Base-by-base conservation (phyloP, 306 rosid genomes). In the Prunus kanzakura region DNA sequence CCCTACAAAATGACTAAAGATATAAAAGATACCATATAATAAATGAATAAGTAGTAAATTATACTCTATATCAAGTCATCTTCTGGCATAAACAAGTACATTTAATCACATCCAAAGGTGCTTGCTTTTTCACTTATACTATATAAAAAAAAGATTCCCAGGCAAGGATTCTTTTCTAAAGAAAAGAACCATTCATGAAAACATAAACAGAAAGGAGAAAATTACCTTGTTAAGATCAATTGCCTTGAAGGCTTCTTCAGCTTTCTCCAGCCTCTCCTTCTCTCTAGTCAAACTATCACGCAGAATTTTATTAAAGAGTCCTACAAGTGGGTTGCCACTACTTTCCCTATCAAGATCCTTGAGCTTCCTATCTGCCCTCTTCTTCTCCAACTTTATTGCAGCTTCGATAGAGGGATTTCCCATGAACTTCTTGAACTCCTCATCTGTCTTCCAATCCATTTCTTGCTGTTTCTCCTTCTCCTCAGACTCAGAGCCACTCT, bases 361-460 rank as follows among this genome's bases (percentile, higher is more conserved):
- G 46, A 93, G 91, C 85, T 93, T 91, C 74, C 91, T 87, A 73
- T 90, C 97, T 30, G 97, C 85, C 43, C 93, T 90, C 79, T 93
- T 91, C 87, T 91, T 93, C 86, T 93, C 98, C 79, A 93, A 86
- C 87, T 90, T 93, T 35, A 93, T 90, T 14, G 98, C 97, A 0
- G 97, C 97, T 85, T 93, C 96, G 22, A 93, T 86, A 0, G 98
- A 91, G 57, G 93, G 98, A 63, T 85, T 91, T 1, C 96, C 94
- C 93, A 90, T 90, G 76, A 93, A 90, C 65, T 85, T 89, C 91
- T 91, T 93, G 62, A 93, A 93, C 76, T 91, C 97, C 73, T 84
- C 90, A 65, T 93, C 98, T 1, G 78, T 86, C 78, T 90, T 92
- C 97, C 97, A 92, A 73, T 92, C 97, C 76, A 56, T 66, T 61